Percentiles rank a stretch among this genome's conserved stretches.
Evolutionary conservation across 2,329 filamentous ascomycete genomes (phyloP).

Genomic region (Huntiella omanensis): DNA sequence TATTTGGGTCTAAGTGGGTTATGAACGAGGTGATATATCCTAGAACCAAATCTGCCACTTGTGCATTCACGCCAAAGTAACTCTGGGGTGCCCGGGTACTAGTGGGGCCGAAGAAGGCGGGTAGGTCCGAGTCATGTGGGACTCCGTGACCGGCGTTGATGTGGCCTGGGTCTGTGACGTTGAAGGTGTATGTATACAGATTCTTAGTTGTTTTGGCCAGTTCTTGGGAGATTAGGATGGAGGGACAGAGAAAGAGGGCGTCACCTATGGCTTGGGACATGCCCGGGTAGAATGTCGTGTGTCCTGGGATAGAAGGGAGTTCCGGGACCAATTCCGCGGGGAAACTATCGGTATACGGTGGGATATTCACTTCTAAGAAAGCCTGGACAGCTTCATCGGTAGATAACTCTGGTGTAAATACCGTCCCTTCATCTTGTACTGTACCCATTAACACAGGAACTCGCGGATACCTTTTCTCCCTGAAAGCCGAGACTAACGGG

Average conservation of each 20-base stretch:
- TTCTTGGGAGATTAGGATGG: constrained; percentile 17
- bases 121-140: constrained; percentile 28
- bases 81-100: constrained; percentile 17
- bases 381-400: background rate
- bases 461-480: constrained; percentile 21
- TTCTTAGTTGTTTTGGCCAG: constrained; percentile 11
- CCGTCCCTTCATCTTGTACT: constrained; percentile 20
- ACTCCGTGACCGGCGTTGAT: constrained; percentile 24
- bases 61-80: constrained; percentile 26
- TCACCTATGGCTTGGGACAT: constrained; percentile 26
- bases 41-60: constrained; percentile 28
- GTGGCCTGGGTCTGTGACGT: constrained; percentile 24
- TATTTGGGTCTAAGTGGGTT: constrained; percentile 1
- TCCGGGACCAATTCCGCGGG: constrained; percentile 27
- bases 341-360: constrained; percentile 23
- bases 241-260: constrained; percentile 26
- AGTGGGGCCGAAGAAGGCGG: constrained; percentile 29
- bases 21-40: constrained; percentile 33
- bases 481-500: constrained; percentile 23
- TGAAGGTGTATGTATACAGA: constrained; percentile 31
- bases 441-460: constrained; percentile 28
- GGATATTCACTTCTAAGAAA: background rate
- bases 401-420: constrained; percentile 14
- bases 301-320: constrained; percentile 19
- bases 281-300: constrained; percentile 26